Percentiles rank a stretch among this genome's conserved stretches.
phyloP scores from a whole-genome alignment of 1,139 yeast genomes.

The Zygoascus sp. region DNA sequence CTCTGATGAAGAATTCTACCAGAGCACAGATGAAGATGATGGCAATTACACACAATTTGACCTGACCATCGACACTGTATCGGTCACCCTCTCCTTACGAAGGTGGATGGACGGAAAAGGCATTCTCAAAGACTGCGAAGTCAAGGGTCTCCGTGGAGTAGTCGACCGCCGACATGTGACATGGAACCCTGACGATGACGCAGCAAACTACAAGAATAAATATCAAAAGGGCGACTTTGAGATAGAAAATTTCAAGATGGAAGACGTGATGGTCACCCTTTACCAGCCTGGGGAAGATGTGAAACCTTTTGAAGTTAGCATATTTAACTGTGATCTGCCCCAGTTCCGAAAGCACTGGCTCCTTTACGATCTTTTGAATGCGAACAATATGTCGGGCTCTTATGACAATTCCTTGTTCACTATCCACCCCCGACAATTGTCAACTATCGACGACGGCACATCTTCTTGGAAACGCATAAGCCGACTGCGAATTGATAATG shows the following conservation, averaged over 20 bases:
- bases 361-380: constrained; percentile 78
- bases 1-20: constrained; percentile 27
- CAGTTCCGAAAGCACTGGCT: constrained; percentile 87
- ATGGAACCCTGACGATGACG: constrained; percentile 81
- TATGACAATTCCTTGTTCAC: constrained; percentile 93
- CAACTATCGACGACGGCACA: constrained; percentile 19
- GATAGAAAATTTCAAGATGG: constrained; percentile 73
- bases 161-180: constrained; percentile 83
- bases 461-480: constrained; percentile 61
- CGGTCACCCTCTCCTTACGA: constrained; percentile 70
- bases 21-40: constrained; percentile 54
- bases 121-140: constrained; percentile 72
- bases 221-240: constrained; percentile 90
- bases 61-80: constrained; percentile 79
- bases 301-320: constrained; percentile 79
- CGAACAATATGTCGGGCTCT: constrained; percentile 81
- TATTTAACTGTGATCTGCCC: constrained; percentile 78
- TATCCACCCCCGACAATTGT: constrained; percentile 66
- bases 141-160: constrained; percentile 84
- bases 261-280: constrained; percentile 77
- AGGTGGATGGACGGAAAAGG: constrained; percentile 93
- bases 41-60: constrained; percentile 97
- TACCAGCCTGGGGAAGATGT: constrained; percentile 69
- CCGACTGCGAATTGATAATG: constrained; percentile 75
- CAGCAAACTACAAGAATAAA: constrained; percentile 70